Base-by-base conservation (phyloP, 257 asterid species). In the Lycium barbarum region DNA sequence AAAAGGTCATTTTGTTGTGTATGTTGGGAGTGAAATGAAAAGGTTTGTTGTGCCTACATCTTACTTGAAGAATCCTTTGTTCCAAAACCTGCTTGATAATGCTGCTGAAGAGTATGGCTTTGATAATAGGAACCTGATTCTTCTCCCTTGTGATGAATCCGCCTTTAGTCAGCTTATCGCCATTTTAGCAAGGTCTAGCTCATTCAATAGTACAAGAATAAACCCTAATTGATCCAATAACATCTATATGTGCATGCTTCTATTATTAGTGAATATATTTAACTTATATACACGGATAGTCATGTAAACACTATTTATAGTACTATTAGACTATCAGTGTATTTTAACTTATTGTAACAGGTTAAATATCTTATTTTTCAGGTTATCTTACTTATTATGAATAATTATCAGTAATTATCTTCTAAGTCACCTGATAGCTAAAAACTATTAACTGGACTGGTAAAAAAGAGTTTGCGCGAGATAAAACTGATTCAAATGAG, bases 21-120 rank as follows among this genome's bases (percentile, higher is more conserved):
- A 94, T 17, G 97, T 93, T 13, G 98, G 97, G 0, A 88, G 84
- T 1, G 91, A 89, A 11, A 26, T 67, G 90, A 83, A 79, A 53
- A 89, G 97, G 88, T 91, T 76, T 80, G 93, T 87, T 20, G 79
- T 94, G 71, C 92, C 98, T 0, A 92, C 91, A 17, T 89, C 92
- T 45, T 90, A 85, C 78, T 84, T 94, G 92, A 92, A 88, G 88
- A 90, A 89, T 47, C 92, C 88, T 2, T 54, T 83, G 80, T 86
- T 94, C 62, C 91, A 90, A 74, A 38, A 78, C 53, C 86, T 93
- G 14, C 86, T 94, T 0, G 88, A 93, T 54, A 90, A 91, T 53
- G 90, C 97, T 86, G 94, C 95, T 13, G 91, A 94, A 26, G 87
- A 87, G 22, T 92, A 89, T 85, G 97, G 97, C 43, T 94, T 90